Percentiles rank a stretch among this genome's conserved stretches.
phyloP scores from a whole-genome alignment of 1,284 basidiomycete species.

The Entoloma clypeatum region DNA sequence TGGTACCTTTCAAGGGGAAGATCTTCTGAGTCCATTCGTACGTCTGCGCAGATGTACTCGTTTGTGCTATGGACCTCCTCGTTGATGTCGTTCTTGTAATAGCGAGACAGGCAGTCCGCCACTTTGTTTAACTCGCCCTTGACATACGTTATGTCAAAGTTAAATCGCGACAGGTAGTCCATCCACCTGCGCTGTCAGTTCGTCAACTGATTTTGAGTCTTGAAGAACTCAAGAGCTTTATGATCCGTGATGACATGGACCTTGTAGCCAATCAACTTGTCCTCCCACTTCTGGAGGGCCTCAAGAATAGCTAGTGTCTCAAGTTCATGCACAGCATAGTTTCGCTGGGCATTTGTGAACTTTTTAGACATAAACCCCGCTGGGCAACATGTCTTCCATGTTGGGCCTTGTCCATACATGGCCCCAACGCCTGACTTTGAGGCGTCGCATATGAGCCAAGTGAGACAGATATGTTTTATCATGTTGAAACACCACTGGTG shows the following conservation, averaged over 20 bases:
- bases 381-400: slow-evolving; percentile 33
- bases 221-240: slow-evolving; percentile 26
- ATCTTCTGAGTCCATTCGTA: no score
- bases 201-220: slow-evolving; percentile 17
- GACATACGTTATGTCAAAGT: slow-evolving; percentile 27
- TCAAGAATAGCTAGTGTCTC: slow-evolving; percentile 38
- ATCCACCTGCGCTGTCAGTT: slow-evolving; percentile 22
- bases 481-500: slow-evolving; percentile 33
- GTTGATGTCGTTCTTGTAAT: no score
- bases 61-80: no score
- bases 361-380: slow-evolving; percentile 41
- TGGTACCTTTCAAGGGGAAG: no score
- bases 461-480: slow-evolving; percentile 31
- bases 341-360: slow-evolving; percentile 34
- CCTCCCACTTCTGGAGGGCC: slow-evolving; percentile 35
- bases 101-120: no score
- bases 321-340: slow-evolving; percentile 34
- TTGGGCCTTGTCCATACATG: slow-evolving; percentile 34
- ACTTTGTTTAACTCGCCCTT: slow-evolving; percentile 27
- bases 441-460: slow-evolving; percentile 41
- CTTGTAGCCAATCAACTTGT: slow-evolving; percentile 25
- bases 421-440: slow-evolving; percentile 35
- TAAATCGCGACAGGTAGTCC: slow-evolving; percentile 27
- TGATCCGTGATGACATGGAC: slow-evolving; percentile 30
- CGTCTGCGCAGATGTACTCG: no score